Conservation (phyloP, 108 stramenopile species). For the Conticribra weissflogii region DNA sequence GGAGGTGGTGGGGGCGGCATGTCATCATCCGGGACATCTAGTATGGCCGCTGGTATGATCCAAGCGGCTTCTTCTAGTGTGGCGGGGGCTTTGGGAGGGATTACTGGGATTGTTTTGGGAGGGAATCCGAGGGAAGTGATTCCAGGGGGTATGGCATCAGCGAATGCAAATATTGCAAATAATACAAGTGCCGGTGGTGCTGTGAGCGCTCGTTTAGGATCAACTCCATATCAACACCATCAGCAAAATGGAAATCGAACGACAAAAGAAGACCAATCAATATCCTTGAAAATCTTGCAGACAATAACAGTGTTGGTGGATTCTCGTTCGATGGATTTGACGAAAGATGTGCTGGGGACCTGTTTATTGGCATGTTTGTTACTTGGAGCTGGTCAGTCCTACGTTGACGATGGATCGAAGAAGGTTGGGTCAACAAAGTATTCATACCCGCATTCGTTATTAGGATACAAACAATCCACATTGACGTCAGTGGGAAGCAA, state of each 20-base stretch:
- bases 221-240: slow-evolving; percentile 1
- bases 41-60: slow-evolving; percentile 40
- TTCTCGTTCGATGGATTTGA: slow-evolving; percentile 41
- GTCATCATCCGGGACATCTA: slow-evolving; percentile 2
- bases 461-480: not conserved
- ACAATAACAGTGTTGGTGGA: slow-evolving; percentile 53
- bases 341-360: slow-evolving; percentile 42
- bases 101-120: slow-evolving; percentile 17
- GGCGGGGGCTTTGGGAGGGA: slow-evolving; percentile 8
- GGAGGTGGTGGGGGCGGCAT: slow-evolving; percentile 3
- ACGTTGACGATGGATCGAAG: slow-evolving; percentile 18
- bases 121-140: slow-evolving; percentile 19
- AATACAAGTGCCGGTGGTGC: not conserved
- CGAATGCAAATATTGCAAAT: too few relatives aligned
- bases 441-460: not conserved
- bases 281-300: slow-evolving; percentile 48
- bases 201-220: not conserved
- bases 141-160: not conserved
- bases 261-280: slow-evolving; percentile 53
- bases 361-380: slow-evolving; percentile 50
- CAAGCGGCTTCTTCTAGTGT: slow-evolving; percentile 24
- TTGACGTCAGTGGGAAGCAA: slow-evolving; percentile 8
- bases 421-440: not conserved
- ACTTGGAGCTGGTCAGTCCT: slow-evolving; percentile 35
- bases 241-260: slow-evolving; percentile 28